A percentile compares a stretch with the other conserved stretches of the same genome.
Conservation (phyloP, 1,139 yeast species). For the Lodderomyces theae region DNA sequence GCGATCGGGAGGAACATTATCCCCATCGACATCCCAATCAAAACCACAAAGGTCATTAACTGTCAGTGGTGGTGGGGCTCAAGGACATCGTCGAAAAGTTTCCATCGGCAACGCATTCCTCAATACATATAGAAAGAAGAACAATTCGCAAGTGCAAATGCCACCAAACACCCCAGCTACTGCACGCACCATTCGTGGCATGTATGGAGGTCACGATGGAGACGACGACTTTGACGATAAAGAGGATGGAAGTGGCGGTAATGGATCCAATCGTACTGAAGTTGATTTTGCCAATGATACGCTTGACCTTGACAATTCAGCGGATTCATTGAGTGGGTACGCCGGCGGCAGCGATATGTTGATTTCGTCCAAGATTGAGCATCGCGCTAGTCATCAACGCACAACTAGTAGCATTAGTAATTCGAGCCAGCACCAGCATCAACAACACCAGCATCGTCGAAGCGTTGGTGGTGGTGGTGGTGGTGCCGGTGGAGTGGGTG, state of each 20-base stretch:
- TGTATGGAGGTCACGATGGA: constrained; percentile 33
- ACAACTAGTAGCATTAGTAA: constrained; percentile 26
- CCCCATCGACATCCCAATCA: constrained; percentile 12
- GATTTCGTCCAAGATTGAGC: constrained; percentile 58
- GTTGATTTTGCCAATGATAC: constrained; percentile 19
- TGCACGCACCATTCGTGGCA: constrained; percentile 37
- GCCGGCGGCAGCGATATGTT: constrained; percentile 68
- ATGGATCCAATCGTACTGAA: constrained; percentile 11
- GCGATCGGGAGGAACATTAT: constrained; percentile 19
- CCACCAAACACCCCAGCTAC: constrained; percentile 54
- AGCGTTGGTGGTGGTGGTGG: not conserved
- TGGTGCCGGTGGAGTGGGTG: not conserved
- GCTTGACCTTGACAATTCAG: constrained; percentile 52
- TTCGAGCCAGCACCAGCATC: constrained; percentile 1
- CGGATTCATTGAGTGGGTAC: constrained; percentile 57
- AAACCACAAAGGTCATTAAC: constrained; percentile 23
- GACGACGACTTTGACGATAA: constrained; percentile 37
- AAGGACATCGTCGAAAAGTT: constrained; percentile 56
- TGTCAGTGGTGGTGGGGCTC: constrained; percentile 21
- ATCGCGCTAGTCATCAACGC: constrained; percentile 40
- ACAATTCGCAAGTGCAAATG: constrained; percentile 44
- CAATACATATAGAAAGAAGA: constrained; percentile 44
- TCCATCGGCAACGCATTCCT: constrained; percentile 57
- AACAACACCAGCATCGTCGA: not conserved
- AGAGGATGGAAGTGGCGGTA: constrained; percentile 19